These are phyloP conservation scores for Cystobasidium pallidum DNA, from an alignment of 1,284 basidiomycete species.

Conservation along the genomic window DNA sequence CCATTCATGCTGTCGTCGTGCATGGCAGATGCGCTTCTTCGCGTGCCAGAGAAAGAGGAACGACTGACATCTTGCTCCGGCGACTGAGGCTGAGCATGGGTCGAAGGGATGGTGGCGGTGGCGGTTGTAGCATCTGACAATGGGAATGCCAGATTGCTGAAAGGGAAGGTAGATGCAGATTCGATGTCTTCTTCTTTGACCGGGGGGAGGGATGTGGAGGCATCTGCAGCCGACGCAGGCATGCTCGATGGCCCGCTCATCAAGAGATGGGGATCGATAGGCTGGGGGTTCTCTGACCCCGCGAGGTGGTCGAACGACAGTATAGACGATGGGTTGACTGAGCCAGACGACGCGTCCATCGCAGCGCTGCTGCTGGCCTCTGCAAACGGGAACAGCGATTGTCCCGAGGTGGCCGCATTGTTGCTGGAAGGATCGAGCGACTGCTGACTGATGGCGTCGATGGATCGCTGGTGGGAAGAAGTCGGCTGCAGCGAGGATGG, in stretches of 20 bases:
- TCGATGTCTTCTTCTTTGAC: conserved; percentile 11
- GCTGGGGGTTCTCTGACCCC: conserved; percentile 21
- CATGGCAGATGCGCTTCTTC: background rate
- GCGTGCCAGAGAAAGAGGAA: background rate
- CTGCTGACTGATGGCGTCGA: conserved; percentile 19
- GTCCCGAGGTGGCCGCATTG: background rate
- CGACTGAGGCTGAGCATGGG: background rate
- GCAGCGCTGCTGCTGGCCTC: conserved; percentile 11
- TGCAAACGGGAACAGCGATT: conserved; percentile 27
- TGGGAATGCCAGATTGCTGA: background rate
- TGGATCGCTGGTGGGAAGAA: too few species aligned
- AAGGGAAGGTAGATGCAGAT: background rate
- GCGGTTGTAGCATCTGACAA: background rate
- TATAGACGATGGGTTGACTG: conserved; percentile 5
- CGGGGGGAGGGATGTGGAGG: background rate
- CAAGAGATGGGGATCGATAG: conserved; percentile 23
- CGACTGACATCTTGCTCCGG: background rate
- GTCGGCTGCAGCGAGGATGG: background rate
- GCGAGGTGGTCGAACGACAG: conserved; percentile 23
- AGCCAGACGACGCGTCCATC: background rate
- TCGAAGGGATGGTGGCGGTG: background rate
- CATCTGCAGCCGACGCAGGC: background rate
- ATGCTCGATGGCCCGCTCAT: background rate
- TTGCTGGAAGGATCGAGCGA: background rate
- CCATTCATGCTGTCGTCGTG: conserved; percentile 20